Conservation (phyloP, 2,329 filamentous ascomycete species). For the Bipolaris zeicola region DNA sequence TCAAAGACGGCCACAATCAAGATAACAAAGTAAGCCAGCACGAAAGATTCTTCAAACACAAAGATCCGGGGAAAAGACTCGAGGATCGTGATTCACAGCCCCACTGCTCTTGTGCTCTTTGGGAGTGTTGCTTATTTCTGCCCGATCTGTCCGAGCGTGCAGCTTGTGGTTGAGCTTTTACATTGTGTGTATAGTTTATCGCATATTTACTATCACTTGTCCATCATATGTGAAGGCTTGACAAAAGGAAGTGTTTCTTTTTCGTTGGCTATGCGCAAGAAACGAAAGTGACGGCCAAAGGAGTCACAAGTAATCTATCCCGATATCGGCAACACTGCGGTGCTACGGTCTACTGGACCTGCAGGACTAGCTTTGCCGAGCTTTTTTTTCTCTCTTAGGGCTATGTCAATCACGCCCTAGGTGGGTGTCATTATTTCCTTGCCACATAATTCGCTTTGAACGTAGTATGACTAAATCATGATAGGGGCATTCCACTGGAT, state of each 20-base stretch:
- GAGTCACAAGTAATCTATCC: background rate
- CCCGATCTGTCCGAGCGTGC: background rate
- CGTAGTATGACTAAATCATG: background rate
- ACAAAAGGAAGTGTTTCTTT: background rate
- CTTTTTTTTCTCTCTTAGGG: background rate
- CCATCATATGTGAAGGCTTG: too few relatives aligned
- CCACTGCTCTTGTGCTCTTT: conserved; percentile 3
- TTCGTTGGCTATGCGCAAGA: background rate
- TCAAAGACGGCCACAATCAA: background rate
- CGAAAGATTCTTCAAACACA: conserved; percentile 3
- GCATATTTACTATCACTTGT: background rate
- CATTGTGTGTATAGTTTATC: background rate
- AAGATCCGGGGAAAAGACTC: conserved; percentile 1
- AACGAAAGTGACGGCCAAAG: background rate
- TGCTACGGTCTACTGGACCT: background rate
- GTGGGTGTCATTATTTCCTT: conserved; percentile 2
- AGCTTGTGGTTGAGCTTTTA: background rate
- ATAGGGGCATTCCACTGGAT: background rate
- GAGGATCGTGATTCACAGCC: background rate
- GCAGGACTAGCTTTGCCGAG: conserved; percentile 1
- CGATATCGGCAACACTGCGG: conserved; percentile 5
- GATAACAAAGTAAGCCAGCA: conserved; percentile 1
- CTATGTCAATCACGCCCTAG: conserved; percentile 4
- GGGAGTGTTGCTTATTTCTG: background rate
- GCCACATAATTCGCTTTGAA: background rate